Base-by-base conservation (phyloP, 306 rosid genomes). In the Pterocarpus macrocarpus region DNA sequence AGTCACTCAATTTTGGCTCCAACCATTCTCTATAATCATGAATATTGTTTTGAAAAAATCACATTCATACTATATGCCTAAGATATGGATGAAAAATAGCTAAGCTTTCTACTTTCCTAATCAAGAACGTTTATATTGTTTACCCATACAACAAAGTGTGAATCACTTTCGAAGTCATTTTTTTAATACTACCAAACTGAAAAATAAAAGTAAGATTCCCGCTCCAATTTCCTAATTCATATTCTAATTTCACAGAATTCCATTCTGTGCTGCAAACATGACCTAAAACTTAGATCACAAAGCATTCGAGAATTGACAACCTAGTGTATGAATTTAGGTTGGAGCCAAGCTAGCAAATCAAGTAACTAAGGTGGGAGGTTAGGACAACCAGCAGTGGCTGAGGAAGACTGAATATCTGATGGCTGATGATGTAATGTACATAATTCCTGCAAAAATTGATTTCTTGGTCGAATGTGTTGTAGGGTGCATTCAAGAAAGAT, bases 271-370 rank as follows among this genome's bases (percentile, higher is more conserved):
- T 36, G 12, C 65, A 52, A 49, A 69, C 2, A 15, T 73, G 44
- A 45, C 68, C 8, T 45, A 38, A 55, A 28, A 10, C 55, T 57
- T 5, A 32, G 6, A 43, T 43, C 49, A 43, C 49, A 43, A 43
- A 43, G 49, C 9, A 8, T 8, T 43, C 7, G 6, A 8, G 49
- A 43, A 43, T 22, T 22, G 28, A 22, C 28, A 22, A 22, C 28
- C 28, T 22, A 22, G 28, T 22, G 28, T 22, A 22, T 22, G 28
- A 22, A 22, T 22, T 22, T 22, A 22, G 7, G 17, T 52, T 39
- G 15, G 67, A 76, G 9, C 47, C 22, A 57, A 81, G 55, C 35
- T 32, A 67, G 28, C 30, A 44, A 66, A 59, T 35, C 71, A 68
- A 56, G 39, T 5, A 58, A 59, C 15, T 15, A 32, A 47, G 9